phyloP scores from a whole-genome alignment of 2,329 filamentous ascomycete species.

The Cryphonectria carpinicola region DNA sequence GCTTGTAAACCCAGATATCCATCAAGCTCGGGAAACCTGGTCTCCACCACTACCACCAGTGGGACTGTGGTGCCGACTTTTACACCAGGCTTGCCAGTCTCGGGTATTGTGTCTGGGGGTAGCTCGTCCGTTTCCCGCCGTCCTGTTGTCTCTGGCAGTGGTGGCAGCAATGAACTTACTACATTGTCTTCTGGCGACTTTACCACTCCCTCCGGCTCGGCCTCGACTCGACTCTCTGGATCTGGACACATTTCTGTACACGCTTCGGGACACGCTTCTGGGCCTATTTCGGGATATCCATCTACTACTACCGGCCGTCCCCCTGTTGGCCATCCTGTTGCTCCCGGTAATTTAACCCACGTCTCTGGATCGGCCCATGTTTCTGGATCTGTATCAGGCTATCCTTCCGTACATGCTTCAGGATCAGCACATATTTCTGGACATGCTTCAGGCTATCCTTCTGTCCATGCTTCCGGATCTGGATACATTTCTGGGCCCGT shows the following conservation, averaged over 20 bases:
- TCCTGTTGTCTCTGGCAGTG: neutral
- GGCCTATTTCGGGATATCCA: neutral
- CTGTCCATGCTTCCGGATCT: neutral
- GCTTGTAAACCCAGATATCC: neutral
- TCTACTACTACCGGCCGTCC: neutral
- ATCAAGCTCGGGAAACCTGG: neutral
- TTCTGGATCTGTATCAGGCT: neutral
- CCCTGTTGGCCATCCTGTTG: neutral
- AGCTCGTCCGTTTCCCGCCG: neutral
- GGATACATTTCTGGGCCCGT: neutral
- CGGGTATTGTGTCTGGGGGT: neutral
- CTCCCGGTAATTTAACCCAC: neutral
- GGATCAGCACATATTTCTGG: neutral
- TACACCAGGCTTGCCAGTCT: neutral
- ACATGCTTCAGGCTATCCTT: neutral
- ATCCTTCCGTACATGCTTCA: neutral
- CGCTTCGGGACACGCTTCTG: neutral
- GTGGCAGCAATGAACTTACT: neutral
- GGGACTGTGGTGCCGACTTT: neutral
- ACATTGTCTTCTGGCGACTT: neutral
- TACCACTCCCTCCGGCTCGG: neutral
- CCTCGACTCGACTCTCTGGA: neutral
- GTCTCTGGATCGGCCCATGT: neutral
- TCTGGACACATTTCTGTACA: neutral
- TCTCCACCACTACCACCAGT: neutral